phyloP scores from a whole-genome alignment of 352 stramenopile genomes.

The Pythium rishiriense region DNA sequence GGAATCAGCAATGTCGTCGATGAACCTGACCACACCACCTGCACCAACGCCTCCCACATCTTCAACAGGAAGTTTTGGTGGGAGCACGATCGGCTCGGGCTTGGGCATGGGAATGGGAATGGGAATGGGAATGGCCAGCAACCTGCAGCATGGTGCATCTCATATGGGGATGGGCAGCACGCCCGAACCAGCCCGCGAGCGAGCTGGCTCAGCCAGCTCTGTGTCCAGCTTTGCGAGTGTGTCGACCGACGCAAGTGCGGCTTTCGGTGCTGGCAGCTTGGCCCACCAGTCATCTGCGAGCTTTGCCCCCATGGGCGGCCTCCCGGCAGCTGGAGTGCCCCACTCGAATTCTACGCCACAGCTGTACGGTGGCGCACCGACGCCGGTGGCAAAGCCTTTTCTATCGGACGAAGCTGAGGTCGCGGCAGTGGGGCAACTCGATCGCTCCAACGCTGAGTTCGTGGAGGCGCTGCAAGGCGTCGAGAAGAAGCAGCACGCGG shows the following conservation, averaged over 20 bases:
- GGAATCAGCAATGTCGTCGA: neutral
- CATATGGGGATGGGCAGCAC: neutral
- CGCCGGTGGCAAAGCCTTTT: conserved; percentile 33
- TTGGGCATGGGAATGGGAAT: neutral
- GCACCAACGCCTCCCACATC: conserved; percentile 1
- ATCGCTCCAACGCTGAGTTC: conserved; percentile 57
- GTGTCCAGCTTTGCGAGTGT: conserved; percentile 27
- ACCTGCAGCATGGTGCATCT: too few relatives aligned
- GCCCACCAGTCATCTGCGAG: neutral
- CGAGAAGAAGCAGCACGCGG: conserved; percentile 62
- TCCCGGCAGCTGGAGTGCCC: conserved; percentile 9
- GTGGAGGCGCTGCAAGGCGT: conserved; percentile 41
- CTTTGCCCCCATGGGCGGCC: conserved; percentile 29
- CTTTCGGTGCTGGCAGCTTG: neutral
- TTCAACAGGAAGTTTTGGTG: conserved; percentile 15
- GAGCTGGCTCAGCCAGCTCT: conserved; percentile 20
- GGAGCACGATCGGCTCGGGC: neutral
- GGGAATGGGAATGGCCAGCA: neutral
- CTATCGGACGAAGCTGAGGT: conserved; percentile 60
- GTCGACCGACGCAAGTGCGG: conserved; percentile 18
- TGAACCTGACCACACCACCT: conserved; percentile 1
- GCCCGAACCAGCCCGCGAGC: conserved; percentile 19
- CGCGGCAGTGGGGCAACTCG: conserved; percentile 47
- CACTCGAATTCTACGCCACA: neutral
- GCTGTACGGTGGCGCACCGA: neutral